Evolutionary conservation across 1,284 basidiomycete genomes (phyloP), one percentile per base, ranked within the genome.

Genomic region (Puccinia hordei): DNA sequence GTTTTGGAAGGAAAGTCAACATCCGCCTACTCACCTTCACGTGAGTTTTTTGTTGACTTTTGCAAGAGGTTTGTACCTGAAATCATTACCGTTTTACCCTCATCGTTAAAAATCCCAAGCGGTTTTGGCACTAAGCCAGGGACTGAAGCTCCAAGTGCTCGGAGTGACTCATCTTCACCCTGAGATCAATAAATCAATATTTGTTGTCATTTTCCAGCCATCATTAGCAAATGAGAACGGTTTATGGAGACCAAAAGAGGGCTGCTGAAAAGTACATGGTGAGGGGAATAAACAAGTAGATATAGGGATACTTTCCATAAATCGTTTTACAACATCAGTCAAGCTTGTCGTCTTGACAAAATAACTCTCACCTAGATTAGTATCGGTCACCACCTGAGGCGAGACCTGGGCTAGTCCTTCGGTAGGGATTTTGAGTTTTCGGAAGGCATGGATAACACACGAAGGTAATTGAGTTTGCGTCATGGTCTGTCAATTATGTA

Each of bases 81-180:
- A 53, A 76, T 76, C 73, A 76, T 76, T 13, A 76, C 73, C 15
- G 73, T 53, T 76, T 49, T 30, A 12, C 46, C 61, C 22, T 76
- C 33, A 15, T 46, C n/a, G 30, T 19, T 35, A 17, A 61, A 63
- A 53, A 65, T 51, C 6, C 57, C 46, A 1, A 35, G 38, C 22
- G 63, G 49, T n/a, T 53, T 44, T 24, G 73, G 73, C 12, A 66
- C 73, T 9, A 76, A 65, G 12, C 61, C 61, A 12, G 73, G 44
- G 0, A 46, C 27, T 27, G 73, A 59, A n/a, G 44, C 35, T 59
- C 15, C 30, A 17, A 76, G 41, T 30, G 55, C 73, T 61, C 73
- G 57, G n/a, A 76, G 61, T 24, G 73, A 76, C n/a, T 76, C 73
- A 15, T 41, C 61, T 66, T 76, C 73, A 19, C 59, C 73, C 73